A percentile compares a stretch with the other conserved stretches of the same genome.
Conservation (phyloP, 2,329 filamentous ascomycete species). For the Pseudogymnoascus sp. region DNA sequence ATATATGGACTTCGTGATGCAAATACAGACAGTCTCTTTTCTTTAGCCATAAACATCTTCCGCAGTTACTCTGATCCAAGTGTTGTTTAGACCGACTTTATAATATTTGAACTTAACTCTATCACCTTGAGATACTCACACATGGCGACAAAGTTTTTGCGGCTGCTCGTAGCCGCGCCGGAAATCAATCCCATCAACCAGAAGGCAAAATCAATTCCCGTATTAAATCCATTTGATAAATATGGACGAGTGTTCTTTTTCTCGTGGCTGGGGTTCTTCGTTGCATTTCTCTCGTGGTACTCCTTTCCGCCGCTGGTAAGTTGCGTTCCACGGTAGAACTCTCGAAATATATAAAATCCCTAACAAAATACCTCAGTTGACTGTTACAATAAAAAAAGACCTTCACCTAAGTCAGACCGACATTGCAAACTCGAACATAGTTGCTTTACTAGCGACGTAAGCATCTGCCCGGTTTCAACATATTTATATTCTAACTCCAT, state of each 20-base stretch:
- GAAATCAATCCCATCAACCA: slow-evolving; percentile 74
- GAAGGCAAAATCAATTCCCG: slow-evolving; percentile 73
- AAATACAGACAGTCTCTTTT: neutral
- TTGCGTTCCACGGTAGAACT: slow-evolving; percentile 33
- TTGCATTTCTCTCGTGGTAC: slow-evolving; percentile 88
- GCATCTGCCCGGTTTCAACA: neutral
- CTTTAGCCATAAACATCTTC: neutral
- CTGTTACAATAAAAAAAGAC: slow-evolving; percentile 72
- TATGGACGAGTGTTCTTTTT: slow-evolving; percentile 90
- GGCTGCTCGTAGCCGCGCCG: neutral
- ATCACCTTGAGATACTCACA: neutral
- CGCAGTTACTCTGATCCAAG: neutral
- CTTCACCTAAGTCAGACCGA: slow-evolving; percentile 63
- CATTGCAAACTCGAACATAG: slow-evolving; percentile 84
- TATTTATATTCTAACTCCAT: neutral
- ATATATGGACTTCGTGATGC: neutral
- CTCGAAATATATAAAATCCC: neutral
- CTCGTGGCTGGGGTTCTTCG: slow-evolving; percentile 78
- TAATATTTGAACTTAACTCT: neutral
- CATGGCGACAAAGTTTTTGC: neutral
- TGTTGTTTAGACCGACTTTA: neutral
- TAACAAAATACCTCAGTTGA: slow-evolving; percentile 22
- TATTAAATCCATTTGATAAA: slow-evolving; percentile 68
- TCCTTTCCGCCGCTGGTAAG: slow-evolving; percentile 43
- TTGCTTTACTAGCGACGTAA: slow-evolving; percentile 65